Conservation (phyloP, 345 rosid genomes). For the Pugionium dolabratum region DNA sequence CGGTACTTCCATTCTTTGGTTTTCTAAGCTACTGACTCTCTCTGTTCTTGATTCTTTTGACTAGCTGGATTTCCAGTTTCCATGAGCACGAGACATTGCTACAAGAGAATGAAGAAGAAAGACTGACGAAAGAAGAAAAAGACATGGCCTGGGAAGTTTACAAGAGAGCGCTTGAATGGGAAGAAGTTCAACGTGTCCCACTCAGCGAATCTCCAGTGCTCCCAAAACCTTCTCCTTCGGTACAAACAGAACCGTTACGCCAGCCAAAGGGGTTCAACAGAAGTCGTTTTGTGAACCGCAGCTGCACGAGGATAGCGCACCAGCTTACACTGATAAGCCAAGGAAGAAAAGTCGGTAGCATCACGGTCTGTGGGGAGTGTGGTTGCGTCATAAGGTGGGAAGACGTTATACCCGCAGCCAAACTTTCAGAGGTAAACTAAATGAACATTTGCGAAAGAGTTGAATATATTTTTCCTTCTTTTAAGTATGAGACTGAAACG, state of each 20-base stretch:
- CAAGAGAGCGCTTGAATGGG: conserved; percentile 73
- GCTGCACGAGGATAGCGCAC: conserved; percentile 82
- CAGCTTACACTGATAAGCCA: conserved; percentile 92
- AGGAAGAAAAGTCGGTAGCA: conserved; percentile 69
- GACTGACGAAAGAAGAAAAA: conserved; percentile 94
- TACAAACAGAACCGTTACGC: conserved; percentile 29
- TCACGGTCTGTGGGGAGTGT: conserved; percentile 92
- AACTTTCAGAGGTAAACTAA: conserved; percentile 43
- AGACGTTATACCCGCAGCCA: conserved; percentile 39
- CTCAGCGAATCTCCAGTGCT: conserved; percentile 53
- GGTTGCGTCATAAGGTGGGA: conserved; percentile 88
- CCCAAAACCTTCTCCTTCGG: conserved; percentile 49
- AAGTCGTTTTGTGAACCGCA: conserved; percentile 54
- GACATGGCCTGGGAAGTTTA: conserved; percentile 99
- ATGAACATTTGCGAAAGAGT: conserved; percentile 27
- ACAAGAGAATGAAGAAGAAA: conserved; percentile 99
- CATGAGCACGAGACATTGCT: conserved; percentile 97
- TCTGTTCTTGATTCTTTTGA: conserved; percentile 6
- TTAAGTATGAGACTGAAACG: conserved; percentile 13
- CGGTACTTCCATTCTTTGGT: neutral
- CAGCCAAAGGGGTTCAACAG: conserved; percentile 50
- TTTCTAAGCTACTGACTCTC: neutral
- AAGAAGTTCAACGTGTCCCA: conserved; percentile 81
- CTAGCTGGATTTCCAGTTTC: conserved; percentile 88
- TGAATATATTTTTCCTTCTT: neutral